Percentiles rank a stretch among this genome's conserved stretches.
Conservation (phyloP, 441 rosid species). For the Aquilaria agallochum region DNA sequence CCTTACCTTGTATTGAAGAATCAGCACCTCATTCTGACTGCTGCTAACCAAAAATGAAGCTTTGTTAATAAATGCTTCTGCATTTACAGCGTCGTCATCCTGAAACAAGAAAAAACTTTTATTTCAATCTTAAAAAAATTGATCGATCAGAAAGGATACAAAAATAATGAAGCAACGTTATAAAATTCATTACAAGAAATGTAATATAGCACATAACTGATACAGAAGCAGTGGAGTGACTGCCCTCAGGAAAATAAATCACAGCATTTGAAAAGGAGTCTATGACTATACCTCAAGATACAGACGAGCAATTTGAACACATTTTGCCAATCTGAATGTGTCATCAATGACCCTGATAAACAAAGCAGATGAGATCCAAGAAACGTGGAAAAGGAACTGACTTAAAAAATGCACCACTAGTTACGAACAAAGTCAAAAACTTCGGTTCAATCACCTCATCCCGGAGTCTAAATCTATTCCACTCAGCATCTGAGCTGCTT, state of each 20-base stretch:
- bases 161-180: not conserved
- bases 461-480: constrained; percentile 97
- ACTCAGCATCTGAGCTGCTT: constrained; percentile 98
- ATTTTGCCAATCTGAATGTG: constrained; percentile 81
- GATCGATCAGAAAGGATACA: constrained; percentile 7
- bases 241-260: not conserved
- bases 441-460: constrained; percentile 58
- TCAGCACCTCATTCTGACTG: constrained; percentile 90
- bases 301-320: constrained; percentile 97
- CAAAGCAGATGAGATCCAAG: constrained; percentile 12
- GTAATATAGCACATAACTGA: constrained; percentile 1
- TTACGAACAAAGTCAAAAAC: no score
- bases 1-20: constrained; percentile 87
- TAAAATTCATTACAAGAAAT: constrained; percentile 5
- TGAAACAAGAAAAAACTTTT: constrained; percentile 20
- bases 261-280: not conserved
- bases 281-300: constrained; percentile 79
- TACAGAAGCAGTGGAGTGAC: not conserved
- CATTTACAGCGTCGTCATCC: constrained; percentile 98
- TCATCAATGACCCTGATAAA: constrained; percentile 80
- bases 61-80: constrained; percentile 95
- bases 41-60: constrained; percentile 98
- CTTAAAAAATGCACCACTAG: no score
- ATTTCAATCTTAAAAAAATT: constrained; percentile 6
- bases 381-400: constrained; percentile 7